Evolutionary conservation across 306 rosid genomes (phyloP).

Genomic region (Fragaria ananassa): DNA sequence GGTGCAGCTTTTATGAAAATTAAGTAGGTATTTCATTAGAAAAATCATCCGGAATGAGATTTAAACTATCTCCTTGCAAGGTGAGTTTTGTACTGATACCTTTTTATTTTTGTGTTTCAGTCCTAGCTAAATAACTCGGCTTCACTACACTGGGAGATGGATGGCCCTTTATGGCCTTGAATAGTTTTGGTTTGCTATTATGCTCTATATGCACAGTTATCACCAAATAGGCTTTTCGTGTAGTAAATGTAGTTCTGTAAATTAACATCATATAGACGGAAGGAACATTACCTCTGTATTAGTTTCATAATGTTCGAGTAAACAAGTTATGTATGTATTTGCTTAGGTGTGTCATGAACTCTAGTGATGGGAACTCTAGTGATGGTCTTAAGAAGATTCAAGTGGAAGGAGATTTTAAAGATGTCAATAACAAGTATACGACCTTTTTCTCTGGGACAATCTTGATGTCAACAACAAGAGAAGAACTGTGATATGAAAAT

Average conservation of each 20-base stretch:
- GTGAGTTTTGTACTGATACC: conserved; percentile 5
- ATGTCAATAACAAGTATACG: too few relatives aligned
- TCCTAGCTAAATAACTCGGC: neutral
- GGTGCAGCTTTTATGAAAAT: conserved; percentile 73
- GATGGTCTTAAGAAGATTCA: too few relatives aligned
- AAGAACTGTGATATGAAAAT: too few relatives aligned
- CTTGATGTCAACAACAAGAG: too few relatives aligned
- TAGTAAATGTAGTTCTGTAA: neutral
- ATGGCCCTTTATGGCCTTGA: neutral
- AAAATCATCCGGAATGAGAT: neutral
- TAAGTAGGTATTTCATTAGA: conserved; percentile 18
- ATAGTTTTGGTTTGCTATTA: neutral
- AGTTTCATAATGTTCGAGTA: neutral
- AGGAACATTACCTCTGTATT: neutral
- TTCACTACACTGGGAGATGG: neutral
- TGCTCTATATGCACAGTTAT: neutral
- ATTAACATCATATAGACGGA: neutral
- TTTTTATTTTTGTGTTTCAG: conserved; percentile 1
- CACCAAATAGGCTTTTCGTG: neutral
- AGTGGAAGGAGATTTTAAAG: too few relatives aligned
- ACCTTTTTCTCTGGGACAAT: too few relatives aligned
- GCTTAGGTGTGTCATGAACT: neutral
- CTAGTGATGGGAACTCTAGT: too few relatives aligned
- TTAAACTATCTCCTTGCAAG: conserved; percentile 17
- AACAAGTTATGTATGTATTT: neutral